Evolutionary conservation across 306 rosid genomes (phyloP), one percentile per base, ranked within the genome.

Genomic region (Alnus glutinosa): DNA sequence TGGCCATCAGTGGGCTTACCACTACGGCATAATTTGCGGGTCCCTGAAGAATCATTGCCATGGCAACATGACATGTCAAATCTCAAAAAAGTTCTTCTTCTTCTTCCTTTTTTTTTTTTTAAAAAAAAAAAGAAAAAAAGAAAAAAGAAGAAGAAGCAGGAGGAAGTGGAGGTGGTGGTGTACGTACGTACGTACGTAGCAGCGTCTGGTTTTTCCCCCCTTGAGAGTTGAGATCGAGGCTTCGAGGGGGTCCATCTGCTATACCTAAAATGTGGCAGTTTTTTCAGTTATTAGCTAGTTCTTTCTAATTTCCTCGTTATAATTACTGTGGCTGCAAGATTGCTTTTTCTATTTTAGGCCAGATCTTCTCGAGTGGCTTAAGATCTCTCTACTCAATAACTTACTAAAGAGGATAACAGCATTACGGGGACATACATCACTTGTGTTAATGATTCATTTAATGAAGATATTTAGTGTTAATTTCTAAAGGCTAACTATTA

Each of bases 1-100:
- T 83, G 89, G 86, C 84, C 74, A 54, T 81, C 78, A 88, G 89
- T 88, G 97, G 89, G 92, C 80, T 78, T 83, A 23, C 87, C 97
- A 92, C 90, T 83, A 55, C 23, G 57, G 48, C 80, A 69, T 68
- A 76, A 81, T 82, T 79, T 85, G 89, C 82, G 88, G 93, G 91
- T 49, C 93, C 90, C n/a, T 8, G 66, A 68, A 84, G 92, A 91
- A 89, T 86, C 90, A 87, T 87, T 84, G 77, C 77, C 82, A 52
- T 51, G 73, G 49, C 86, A 63, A 68, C 34, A 66, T 81, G 77
- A 61, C 78, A 55, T 50, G 87, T 88, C 90, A 68, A 84, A 70
- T 90, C 89, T 34, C 23, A 46, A 12, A 73, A 85, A 81, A 63
- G 70, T 16, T 1, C 15, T 23, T 23, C 28, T 23, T 23, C 28